Conservation (phyloP, 2,329 filamentous ascomycete species). For the Aphanoascus verrucosus region DNA sequence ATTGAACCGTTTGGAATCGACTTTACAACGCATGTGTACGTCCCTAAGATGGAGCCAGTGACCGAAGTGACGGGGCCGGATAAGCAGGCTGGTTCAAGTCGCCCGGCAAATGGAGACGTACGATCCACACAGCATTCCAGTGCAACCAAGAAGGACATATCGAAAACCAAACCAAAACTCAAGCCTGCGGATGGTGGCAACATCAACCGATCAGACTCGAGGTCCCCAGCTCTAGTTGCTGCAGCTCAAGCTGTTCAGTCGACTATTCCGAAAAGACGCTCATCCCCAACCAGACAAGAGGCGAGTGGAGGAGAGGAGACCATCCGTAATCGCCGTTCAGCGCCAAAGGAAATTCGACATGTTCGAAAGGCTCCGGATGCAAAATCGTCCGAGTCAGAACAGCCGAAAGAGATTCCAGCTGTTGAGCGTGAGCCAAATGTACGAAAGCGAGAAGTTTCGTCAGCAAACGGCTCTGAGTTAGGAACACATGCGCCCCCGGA, state of each 20-base stretch:
- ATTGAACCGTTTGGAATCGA: not conserved
- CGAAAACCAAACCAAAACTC: too few relatives aligned
- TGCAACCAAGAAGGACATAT: not conserved
- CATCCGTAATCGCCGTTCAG: not conserved
- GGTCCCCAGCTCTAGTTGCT: not conserved
- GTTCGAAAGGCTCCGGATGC: not conserved
- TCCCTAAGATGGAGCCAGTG: not conserved
- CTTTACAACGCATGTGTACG: not conserved
- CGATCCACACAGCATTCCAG: not conserved
- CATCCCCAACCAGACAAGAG: constrained; percentile 8
- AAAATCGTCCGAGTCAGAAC: not conserved
- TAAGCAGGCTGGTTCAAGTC: not conserved
- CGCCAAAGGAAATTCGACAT: not conserved
- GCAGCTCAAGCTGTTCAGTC: not conserved
- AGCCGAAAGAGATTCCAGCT: not conserved
- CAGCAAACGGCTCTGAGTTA: not conserved
- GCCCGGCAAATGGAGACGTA: not conserved
- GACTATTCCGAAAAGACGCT: constrained; percentile 11
- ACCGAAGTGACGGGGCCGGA: constrained; percentile 1
- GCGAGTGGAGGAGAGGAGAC: not conserved
- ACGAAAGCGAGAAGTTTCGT: not conserved
- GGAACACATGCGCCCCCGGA: not conserved
- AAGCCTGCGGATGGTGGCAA: not conserved
- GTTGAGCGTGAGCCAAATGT: not conserved
- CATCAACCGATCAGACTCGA: not conserved